Conservation (phyloP, 441 rosid species). For the Gossypium gossypioides region DNA sequence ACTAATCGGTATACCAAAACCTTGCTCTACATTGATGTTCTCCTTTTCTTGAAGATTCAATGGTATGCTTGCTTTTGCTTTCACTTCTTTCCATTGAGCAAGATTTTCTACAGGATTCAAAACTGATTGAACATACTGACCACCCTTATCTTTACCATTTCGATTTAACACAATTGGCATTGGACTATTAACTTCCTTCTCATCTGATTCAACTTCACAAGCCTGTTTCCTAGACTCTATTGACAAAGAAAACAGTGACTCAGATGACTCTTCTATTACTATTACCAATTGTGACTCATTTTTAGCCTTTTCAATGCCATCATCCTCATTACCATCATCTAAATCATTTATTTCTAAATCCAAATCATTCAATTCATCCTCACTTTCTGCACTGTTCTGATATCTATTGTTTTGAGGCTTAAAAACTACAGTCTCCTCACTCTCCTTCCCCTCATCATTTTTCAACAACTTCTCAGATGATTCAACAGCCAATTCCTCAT, state of each 20-base stretch:
- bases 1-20: not conserved
- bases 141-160: constrained; percentile 12
- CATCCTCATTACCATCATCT: constrained; percentile 12
- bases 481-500: constrained; percentile 13
- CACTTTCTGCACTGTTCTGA: constrained; percentile 21
- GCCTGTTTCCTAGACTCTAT: constrained; percentile 41
- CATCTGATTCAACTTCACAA: constrained; percentile 26
- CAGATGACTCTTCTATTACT: constrained; percentile 45
- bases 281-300: constrained; percentile 6
- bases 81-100: constrained; percentile 23
- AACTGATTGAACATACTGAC: constrained; percentile 20
- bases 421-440: constrained; percentile 2
- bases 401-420: constrained; percentile 22
- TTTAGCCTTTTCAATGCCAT: not conserved
- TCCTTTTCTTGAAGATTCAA: constrained; percentile 29
- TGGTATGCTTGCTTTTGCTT: constrained; percentile 18
- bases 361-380: constrained; percentile 23
- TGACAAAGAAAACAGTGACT: constrained; percentile 51
- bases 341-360: constrained; percentile 15
- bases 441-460: constrained; percentile 11
- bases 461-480: constrained; percentile 4
- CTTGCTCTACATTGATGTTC: constrained; percentile 24
- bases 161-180: constrained; percentile 15
- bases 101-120: constrained; percentile 36
- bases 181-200: constrained; percentile 48